Evolutionary conservation across 768 basidiomycete genomes (phyloP).

Genomic region (Kwoniella europaea): DNA sequence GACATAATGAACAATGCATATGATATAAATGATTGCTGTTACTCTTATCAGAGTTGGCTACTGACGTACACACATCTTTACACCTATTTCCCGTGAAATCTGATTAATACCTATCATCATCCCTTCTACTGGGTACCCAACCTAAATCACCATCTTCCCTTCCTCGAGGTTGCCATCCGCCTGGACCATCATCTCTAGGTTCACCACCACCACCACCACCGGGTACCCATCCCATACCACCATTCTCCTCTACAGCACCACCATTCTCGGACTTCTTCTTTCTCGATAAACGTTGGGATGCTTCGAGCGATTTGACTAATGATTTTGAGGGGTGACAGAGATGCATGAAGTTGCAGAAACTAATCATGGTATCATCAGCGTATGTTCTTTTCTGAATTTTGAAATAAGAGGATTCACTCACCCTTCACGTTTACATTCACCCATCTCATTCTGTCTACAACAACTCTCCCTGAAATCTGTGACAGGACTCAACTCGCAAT

Average conservation of each 20-base stretch:
- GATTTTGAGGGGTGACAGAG: conserved; percentile 84
- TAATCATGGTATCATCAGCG: conserved; percentile 48
- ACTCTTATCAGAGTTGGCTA: conserved; percentile 2
- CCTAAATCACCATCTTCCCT: conserved; percentile 22
- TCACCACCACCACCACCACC: conserved; percentile 27
- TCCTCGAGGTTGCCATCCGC: conserved; percentile 29
- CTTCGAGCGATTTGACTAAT: conserved; percentile 75
- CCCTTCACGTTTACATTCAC: conserved; percentile 91
- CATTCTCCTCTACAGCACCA: conserved; percentile 18
- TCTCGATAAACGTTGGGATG: conserved; percentile 71
- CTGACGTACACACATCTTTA: conserved; percentile 9
- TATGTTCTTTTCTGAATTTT: not conserved
- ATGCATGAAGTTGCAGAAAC: conserved; percentile 99
- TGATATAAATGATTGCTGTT: not conserved
- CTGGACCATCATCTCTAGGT: conserved; percentile 28
- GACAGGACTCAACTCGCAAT: conserved; percentile 96
- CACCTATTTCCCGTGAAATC: conserved; percentile 12
- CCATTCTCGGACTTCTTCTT: conserved; percentile 28
- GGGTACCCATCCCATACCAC: conserved; percentile 48
- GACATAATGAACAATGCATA: conserved; percentile 14
- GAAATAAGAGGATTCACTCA: conserved; percentile 39
- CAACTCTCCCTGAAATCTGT: conserved; percentile 99
- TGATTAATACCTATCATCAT: conserved; percentile 6
- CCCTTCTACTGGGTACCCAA: conserved; percentile 28
- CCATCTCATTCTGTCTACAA: conserved; percentile 97